Percentiles rank a stretch among this genome's conserved stretches.
Conservation (phyloP, 1,284 basidiomycete genomes). For the Trichosporon asahii region DNA sequence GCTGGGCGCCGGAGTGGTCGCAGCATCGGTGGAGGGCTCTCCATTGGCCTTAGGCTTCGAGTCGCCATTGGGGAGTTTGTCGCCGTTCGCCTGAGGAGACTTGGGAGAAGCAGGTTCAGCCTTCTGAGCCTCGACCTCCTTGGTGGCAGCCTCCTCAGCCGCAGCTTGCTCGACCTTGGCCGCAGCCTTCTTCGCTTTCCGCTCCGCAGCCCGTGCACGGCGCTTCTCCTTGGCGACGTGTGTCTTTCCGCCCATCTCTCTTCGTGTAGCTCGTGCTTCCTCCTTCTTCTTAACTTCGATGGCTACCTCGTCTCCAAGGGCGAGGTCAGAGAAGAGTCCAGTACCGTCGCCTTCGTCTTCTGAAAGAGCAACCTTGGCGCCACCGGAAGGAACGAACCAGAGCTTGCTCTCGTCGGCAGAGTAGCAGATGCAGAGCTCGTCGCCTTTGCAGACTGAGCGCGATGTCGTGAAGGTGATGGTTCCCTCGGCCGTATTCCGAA, state of each 20-base stretch:
- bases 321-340: slow-evolving; percentile 10
- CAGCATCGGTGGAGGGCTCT: neutral
- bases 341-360: slow-evolving; percentile 21
- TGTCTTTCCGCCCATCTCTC: slow-evolving; percentile 10
- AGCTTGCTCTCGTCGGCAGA: slow-evolving; percentile 49
- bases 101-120: neutral
- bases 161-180: slow-evolving; percentile 10
- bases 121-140: neutral
- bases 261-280: slow-evolving; percentile 7
- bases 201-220: slow-evolving; percentile 3
- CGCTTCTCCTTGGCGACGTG: slow-evolving; percentile 4
- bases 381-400: slow-evolving; percentile 41
- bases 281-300: slow-evolving; percentile 13
- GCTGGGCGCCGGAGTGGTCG: neutral
- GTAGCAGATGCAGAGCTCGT: slow-evolving; percentile 50
- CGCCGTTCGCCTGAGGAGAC: neutral
- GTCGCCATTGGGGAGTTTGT: neutral
- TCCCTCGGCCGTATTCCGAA: slow-evolving; percentile 30
- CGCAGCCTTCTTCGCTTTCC: slow-evolving; percentile 10
- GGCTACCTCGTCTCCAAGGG: slow-evolving; percentile 13
- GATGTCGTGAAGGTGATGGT: slow-evolving; percentile 43
- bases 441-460: slow-evolving; percentile 32
- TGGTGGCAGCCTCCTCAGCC: neutral
- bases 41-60: neutral
- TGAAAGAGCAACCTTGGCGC: neutral